A percentile compares a stretch with the other conserved stretches of the same genome.
Evolutionary conservation across 805 yeast genomes (phyloP).

Genomic region (Saturnispora dispora): DNA sequence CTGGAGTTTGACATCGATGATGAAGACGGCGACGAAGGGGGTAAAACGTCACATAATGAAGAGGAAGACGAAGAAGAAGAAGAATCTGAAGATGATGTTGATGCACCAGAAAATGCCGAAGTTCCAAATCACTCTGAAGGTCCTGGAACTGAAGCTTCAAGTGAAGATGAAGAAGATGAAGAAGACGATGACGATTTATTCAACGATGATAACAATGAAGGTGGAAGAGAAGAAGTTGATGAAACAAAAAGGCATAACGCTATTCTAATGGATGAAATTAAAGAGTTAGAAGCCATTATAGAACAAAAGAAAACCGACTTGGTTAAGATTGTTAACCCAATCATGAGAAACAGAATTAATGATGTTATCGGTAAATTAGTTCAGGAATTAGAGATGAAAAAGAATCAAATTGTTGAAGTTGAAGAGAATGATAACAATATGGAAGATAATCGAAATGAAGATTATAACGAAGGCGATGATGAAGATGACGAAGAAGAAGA

Average conservation of each 20-base stretch:
- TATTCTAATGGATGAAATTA: slow-evolving; percentile 73
- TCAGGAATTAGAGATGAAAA: slow-evolving; percentile 75
- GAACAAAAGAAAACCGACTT: slow-evolving; percentile 66
- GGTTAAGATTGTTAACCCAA: slow-evolving; percentile 67
- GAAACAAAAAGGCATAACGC: slow-evolving; percentile 56
- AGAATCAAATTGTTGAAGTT: slow-evolving; percentile 42
- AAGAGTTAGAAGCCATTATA: slow-evolving; percentile 71
- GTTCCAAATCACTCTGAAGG: slow-evolving; percentile 9
- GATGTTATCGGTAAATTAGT: slow-evolving; percentile 72
- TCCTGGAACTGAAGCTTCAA: slow-evolving; percentile 25
- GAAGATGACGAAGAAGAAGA: slow-evolving; percentile 16
- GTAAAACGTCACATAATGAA: slow-evolving; percentile 37
- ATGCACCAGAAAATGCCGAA: slow-evolving; percentile 32
- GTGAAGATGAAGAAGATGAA: slow-evolving; percentile 35
- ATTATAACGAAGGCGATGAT: slow-evolving; percentile 7
- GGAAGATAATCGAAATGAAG: slow-evolving; percentile 9
- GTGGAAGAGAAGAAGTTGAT: slow-evolving; percentile 42
- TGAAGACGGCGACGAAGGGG: slow-evolving; percentile 38
- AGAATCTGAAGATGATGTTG: slow-evolving; percentile 31
- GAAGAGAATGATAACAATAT: slow-evolving; percentile 22
- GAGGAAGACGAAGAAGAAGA: slow-evolving; percentile 31
- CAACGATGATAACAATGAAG: slow-evolving; percentile 33
- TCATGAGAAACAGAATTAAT: slow-evolving; percentile 76
- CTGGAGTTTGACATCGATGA: slow-evolving; percentile 38
- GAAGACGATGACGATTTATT: slow-evolving; percentile 33